Evolutionary conservation across 2,329 filamentous ascomycete genomes (phyloP).

Genomic region (Pyricularia pennisetigena): DNA sequence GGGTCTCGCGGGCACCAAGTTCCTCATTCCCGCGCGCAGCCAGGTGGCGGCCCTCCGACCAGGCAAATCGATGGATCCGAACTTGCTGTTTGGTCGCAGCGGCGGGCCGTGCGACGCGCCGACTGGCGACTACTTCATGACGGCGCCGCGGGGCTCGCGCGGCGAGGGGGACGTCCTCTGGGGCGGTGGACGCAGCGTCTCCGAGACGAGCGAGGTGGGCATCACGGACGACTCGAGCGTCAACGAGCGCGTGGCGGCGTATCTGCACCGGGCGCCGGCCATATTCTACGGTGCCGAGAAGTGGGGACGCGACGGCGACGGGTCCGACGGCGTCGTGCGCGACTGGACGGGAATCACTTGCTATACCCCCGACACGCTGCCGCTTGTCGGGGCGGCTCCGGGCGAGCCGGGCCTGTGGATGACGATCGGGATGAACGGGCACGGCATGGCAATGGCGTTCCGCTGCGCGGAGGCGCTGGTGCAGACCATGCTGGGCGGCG

Average conservation of each 20-base stretch:
- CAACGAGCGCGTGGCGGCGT: constrained; percentile 39
- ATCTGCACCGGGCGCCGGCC: constrained; percentile 30
- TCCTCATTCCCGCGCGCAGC: constrained; percentile 58
- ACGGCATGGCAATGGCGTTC: constrained; percentile 57
- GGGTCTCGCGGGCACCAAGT: constrained; percentile 33
- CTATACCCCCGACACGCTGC: constrained; percentile 40
- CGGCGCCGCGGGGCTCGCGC: constrained; percentile 33
- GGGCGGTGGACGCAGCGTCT: constrained; percentile 40
- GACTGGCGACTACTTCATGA: constrained; percentile 54
- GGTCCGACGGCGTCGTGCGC: constrained; percentile 18
- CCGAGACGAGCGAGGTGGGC: constrained; percentile 33
- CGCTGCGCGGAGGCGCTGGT: constrained; percentile 48
- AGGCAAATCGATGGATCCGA: constrained; percentile 12
- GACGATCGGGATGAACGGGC: constrained; percentile 52
- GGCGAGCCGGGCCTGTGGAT: constrained; percentile 35
- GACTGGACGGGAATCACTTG: constrained; percentile 47
- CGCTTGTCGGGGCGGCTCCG: constrained; percentile 40
- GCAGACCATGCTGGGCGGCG: constrained; percentile 32
- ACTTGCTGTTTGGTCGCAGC: not conserved
- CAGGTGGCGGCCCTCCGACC: constrained; percentile 42
- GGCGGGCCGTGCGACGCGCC: constrained; percentile 1
- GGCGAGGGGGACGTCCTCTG: constrained; percentile 46
- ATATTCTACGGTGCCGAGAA: constrained; percentile 39
- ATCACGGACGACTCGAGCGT: constrained; percentile 44
- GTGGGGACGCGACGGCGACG: constrained; percentile 33